These are phyloP conservation scores for Oehlia diaphana DNA, from an alignment of 192 early-diverging fungal species.

Conservation along the genomic window DNA sequence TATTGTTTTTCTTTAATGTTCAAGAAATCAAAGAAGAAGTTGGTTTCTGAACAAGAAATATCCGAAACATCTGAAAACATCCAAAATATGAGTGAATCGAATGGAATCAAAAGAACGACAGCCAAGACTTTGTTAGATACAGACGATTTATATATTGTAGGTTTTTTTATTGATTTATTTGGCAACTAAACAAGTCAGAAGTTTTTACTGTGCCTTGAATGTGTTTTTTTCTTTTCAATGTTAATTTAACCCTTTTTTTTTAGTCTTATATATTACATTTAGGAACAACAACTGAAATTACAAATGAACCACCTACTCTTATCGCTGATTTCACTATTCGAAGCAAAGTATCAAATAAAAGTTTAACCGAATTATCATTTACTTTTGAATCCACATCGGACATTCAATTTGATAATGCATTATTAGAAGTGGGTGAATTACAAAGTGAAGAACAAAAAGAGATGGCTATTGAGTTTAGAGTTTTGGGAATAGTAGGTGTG, in stretches of 20 bases:
- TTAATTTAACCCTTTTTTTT: neutral
- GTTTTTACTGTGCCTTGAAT: too few relatives aligned
- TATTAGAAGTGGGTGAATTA: conserved; percentile 34
- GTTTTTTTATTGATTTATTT: neutral
- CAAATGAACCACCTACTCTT: conserved; percentile 23
- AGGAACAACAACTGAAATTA: conserved; percentile 13
- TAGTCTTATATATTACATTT: conserved; percentile 12
- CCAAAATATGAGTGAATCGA: neutral
- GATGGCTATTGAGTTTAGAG: conserved; percentile 29
- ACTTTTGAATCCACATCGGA: conserved; percentile 28
- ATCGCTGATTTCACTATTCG: conserved; percentile 6
- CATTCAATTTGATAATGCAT: conserved; percentile 27
- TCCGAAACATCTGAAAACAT: neutral
- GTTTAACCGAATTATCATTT: conserved; percentile 15
- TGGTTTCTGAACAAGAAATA: neutral
- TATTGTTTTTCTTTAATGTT: neutral
- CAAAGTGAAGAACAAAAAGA: conserved; percentile 30
- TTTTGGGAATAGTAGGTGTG: conserved; percentile 30
- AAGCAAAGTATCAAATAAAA: neutral
- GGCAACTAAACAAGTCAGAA: too few relatives aligned
- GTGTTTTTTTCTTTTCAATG: neutral
- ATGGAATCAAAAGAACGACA: neutral
- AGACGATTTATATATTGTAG: neutral
- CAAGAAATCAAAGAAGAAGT: neutral
- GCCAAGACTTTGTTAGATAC: neutral